Evolutionary conservation across 2,329 filamentous ascomycete genomes (phyloP).

Genomic region (Aspergillus ibericus): DNA sequence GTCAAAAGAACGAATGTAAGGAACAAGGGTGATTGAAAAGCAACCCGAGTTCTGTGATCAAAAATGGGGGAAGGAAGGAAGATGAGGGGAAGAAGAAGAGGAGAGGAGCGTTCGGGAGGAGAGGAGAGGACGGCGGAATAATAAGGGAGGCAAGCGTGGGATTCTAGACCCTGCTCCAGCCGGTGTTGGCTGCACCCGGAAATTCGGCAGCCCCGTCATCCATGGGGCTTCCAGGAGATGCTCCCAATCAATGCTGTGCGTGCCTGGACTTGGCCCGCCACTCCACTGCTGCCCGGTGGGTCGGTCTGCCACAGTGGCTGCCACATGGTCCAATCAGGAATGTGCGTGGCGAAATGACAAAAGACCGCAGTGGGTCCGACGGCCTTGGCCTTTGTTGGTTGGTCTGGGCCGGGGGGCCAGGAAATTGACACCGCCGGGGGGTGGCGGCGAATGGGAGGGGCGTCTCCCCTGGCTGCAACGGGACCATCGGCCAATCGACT

Average conservation of each 20-base stretch:
- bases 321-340: constrained; percentile 1
- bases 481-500: no score
- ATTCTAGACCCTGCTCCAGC: not conserved
- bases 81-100: constrained; percentile 2
- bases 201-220: constrained; percentile 1
- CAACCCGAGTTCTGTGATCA: not conserved
- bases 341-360: not conserved
- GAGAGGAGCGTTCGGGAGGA: constrained; percentile 1
- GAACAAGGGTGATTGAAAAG: constrained; percentile 1
- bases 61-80: constrained; percentile 4
- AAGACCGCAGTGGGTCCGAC: not conserved
- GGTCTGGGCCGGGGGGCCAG: not conserved
- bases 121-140: constrained; percentile 4
- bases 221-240: not conserved
- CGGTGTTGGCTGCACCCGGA: not conserved
- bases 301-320: not conserved
- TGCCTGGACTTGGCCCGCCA: not conserved
- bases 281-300: not conserved
- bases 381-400: not conserved
- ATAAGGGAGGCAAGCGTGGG: not conserved
- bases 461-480: not conserved
- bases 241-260: not conserved
- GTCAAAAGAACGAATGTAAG: not conserved
- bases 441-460: not conserved
- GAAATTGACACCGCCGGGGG: not conserved